These are phyloP conservation scores for Coelastrella sp. DNA, from an alignment of 139 green algal genomes.

Conservation along the genomic window DNA sequence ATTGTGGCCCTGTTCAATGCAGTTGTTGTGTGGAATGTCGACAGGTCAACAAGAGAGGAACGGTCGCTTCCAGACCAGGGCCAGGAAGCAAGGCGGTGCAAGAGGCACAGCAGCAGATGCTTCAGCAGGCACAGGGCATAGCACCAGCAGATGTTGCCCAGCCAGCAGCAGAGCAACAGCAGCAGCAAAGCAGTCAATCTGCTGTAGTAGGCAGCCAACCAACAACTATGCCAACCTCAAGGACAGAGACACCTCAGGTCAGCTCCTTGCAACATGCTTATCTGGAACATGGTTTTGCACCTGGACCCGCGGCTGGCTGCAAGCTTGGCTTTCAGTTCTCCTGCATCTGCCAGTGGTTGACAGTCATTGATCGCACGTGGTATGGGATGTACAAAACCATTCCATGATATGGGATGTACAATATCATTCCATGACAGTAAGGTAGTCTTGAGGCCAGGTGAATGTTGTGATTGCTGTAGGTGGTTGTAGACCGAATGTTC, in stretches of 20 bases:
- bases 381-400: no score
- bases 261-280: background rate
- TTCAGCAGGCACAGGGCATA: conserved; percentile 19
- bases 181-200: background rate
- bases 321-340: no score
- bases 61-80: conserved; percentile 22
- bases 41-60: conserved; percentile 33
- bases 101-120: conserved; percentile 2
- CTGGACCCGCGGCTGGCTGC: no score
- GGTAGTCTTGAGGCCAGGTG: background rate
- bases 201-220: background rate
- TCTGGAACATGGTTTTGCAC: no score
- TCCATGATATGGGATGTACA: background rate
- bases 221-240: background rate
- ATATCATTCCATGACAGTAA: background rate
- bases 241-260: conserved; percentile 41
- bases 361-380: no score
- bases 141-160: background rate
- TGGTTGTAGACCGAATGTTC: conserved; percentile 80
- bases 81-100: background rate
- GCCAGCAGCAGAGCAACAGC: conserved; percentile 34
- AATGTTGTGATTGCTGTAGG: conserved; percentile 39
- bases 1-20: no score
- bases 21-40: background rate
- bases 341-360: no score